phyloP scores from a whole-genome alignment of 1,139 yeast species.

The Suhomyces yuchorum region DNA sequence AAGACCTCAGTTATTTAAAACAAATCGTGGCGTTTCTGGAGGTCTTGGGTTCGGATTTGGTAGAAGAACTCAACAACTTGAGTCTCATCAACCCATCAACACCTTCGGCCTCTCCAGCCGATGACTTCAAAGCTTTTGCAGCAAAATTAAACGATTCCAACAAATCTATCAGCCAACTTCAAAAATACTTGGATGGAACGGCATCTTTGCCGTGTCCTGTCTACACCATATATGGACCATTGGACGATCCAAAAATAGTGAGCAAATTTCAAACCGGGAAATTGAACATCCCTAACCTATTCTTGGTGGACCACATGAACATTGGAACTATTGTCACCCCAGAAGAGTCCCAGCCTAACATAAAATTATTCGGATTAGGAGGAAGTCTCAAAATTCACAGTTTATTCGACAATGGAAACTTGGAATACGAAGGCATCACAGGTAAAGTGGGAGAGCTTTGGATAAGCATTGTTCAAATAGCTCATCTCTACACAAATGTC shows the following conservation, averaged over 20 bases:
- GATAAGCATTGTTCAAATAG: constrained; percentile 72
- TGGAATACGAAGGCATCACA: constrained; percentile 23
- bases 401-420: constrained; percentile 66
- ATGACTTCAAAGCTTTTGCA: constrained; percentile 8
- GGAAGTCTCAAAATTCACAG: constrained; percentile 70
- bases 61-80: constrained; percentile 49
- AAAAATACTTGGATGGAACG: constrained; percentile 52
- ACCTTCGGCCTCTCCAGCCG: not conserved
- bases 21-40: constrained; percentile 74
- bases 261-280: constrained; percentile 60
- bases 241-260: constrained; percentile 70
- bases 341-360: constrained; percentile 40
- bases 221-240: constrained; percentile 73
- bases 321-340: constrained; percentile 42
- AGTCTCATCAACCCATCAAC: constrained; percentile 35
- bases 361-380: constrained; percentile 69
- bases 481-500: constrained; percentile 43
- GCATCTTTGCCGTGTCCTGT: constrained; percentile 60
- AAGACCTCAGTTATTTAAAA: constrained; percentile 57
- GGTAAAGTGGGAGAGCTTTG: constrained; percentile 79
- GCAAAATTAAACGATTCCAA: constrained; percentile 20
- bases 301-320: constrained; percentile 60
- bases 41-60: constrained; percentile 48
- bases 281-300: constrained; percentile 56
- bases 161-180: constrained; percentile 55